Evolutionary conservation across 2,329 filamentous ascomycete genomes (phyloP).

Genomic region (Hymenoscyphus occultus): DNA sequence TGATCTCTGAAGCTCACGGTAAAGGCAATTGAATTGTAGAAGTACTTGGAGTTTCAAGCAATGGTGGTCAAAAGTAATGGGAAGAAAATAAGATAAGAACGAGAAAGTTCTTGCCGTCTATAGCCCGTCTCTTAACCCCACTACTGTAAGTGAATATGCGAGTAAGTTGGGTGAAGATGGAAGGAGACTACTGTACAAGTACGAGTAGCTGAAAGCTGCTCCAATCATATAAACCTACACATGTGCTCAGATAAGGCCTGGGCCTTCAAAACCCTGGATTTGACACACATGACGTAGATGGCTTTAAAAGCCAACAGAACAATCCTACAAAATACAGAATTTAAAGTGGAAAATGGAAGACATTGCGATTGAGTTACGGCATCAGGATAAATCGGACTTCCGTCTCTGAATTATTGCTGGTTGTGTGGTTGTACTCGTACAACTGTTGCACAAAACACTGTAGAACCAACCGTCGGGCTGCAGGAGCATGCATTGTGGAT

Average conservation of each 20-base stretch:
- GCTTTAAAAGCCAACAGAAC: neutral
- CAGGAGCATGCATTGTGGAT: too few species aligned
- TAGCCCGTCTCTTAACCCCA: neutral
- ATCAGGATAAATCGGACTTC: neutral
- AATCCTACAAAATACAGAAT: neutral
- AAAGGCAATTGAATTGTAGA: neutral
- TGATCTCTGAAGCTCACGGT: neutral
- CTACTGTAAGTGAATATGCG: neutral
- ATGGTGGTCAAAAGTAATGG: neutral
- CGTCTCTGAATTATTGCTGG: neutral
- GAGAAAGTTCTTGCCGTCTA: neutral
- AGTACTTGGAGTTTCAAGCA: neutral
- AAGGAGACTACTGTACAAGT: neutral
- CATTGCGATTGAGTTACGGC: neutral
- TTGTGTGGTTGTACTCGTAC: neutral
- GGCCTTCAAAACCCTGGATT: slow-evolving; percentile 12
- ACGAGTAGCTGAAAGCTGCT: neutral
- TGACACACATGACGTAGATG: slow-evolving; percentile 17
- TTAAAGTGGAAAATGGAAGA: neutral
- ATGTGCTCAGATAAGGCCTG: slow-evolving; percentile 11
- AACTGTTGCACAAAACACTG: neutral
- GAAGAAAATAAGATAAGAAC: neutral
- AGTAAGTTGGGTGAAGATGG: neutral
- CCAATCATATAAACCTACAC: slow-evolving; percentile 5
- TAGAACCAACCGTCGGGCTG: too few species aligned